A percentile compares a stretch with the other conserved stretches of the same genome.
These are phyloP conservation scores for Pichia sp. DNA, from an alignment of 1,139 yeast species.

Conservation along the genomic window DNA sequence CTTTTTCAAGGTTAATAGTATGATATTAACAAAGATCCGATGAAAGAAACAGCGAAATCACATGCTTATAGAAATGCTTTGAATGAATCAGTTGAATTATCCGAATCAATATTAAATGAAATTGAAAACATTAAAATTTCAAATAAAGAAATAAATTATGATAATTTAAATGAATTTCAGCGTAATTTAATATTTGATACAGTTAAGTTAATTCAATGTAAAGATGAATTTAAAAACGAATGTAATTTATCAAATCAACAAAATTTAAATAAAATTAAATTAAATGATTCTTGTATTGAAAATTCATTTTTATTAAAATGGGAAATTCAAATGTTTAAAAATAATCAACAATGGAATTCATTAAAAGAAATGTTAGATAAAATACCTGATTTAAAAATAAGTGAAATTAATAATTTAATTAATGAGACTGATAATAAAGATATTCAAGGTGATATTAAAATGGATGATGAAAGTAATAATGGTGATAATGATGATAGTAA, in stretches of 20 bases:
- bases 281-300: conserved; percentile 18
- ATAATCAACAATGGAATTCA: conserved; percentile 15
- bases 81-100: neutral
- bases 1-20: no score
- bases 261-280: conserved; percentile 15
- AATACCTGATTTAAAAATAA: conserved; percentile 21
- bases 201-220: conserved; percentile 16
- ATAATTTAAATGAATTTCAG: conserved; percentile 14
- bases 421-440: conserved; percentile 12
- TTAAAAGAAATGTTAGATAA: conserved; percentile 15
- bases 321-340: conserved; percentile 20
- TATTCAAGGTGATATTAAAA: conserved; percentile 10
- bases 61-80: neutral
- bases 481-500: conserved; percentile 7
- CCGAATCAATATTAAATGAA: neutral
- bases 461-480: conserved; percentile 8
- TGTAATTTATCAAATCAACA: conserved; percentile 12
- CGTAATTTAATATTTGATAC: conserved; percentile 20
- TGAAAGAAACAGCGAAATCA: no score
- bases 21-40: no score
- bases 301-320: conserved; percentile 18
- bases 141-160: neutral
- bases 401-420: conserved; percentile 16
- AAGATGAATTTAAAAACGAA: conserved; percentile 20
- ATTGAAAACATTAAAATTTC: neutral